Conservation (phyloP, 176 grass and related monocot genomes). For the Chrysopogon serrulatus region DNA sequence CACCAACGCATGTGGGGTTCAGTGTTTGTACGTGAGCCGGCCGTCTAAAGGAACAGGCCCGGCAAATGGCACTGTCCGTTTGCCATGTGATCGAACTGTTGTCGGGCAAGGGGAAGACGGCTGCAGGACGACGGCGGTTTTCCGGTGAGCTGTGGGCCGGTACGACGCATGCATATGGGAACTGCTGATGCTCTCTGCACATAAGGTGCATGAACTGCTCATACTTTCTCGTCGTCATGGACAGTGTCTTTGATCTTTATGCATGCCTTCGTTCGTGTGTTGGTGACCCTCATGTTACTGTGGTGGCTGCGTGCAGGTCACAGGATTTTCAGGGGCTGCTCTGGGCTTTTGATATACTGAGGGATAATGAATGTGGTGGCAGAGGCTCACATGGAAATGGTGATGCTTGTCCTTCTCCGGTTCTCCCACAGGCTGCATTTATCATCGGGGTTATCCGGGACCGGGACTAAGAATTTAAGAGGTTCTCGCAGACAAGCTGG, state of each 20-base stretch:
- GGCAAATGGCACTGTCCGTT: constrained; percentile 4
- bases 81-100: constrained; percentile 33
- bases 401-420: constrained; percentile 23
- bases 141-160: constrained; percentile 17
- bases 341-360: neutral
- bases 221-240: neutral
- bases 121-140: constrained; percentile 8
- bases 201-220: constrained; percentile 5
- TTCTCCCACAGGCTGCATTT: neutral
- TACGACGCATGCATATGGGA: neutral
- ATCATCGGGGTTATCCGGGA: neutral
- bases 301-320: constrained; percentile 18
- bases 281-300: neutral
- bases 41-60: neutral
- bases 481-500: neutral
- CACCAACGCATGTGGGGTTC: constrained; percentile 27
- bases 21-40: constrained; percentile 11
- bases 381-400: constrained; percentile 19
- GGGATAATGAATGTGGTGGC: constrained; percentile 8
- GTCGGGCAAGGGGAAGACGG: neutral
- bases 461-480: neutral
- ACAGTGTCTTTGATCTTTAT: neutral
- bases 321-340: constrained; percentile 13
- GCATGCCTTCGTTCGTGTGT: neutral
- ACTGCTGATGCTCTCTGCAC: neutral